A percentile compares a stretch with the other conserved stretches of the same genome.
These are phyloP conservation scores for Hymenoscyphus albidus DNA, from an alignment of 2,329 filamentous ascomycete species.

Conservation along the genomic window DNA sequence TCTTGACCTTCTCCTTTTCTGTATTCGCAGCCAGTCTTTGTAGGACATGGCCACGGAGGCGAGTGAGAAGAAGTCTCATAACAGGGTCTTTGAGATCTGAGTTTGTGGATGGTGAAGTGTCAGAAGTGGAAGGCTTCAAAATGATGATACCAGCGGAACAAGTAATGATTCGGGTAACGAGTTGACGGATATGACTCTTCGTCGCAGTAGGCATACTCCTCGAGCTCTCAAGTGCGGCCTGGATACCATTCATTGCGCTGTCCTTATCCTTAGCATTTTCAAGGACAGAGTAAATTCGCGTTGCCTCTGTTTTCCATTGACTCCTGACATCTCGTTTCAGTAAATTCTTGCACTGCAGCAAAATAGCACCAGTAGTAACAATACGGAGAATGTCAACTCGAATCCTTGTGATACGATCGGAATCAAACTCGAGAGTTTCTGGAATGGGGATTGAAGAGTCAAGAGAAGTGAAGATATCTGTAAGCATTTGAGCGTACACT, in stretches of 20 bases:
- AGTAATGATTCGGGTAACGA: constrained; percentile 52
- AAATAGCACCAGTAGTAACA: constrained; percentile 68
- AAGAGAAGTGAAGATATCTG: constrained; percentile 70
- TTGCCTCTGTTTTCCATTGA: constrained; percentile 72
- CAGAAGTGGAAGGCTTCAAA: constrained; percentile 3
- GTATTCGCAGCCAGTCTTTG: constrained; percentile 61
- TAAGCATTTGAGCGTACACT: constrained; percentile 71
- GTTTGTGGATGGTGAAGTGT: constrained; percentile 28
- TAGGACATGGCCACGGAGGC: constrained; percentile 64
- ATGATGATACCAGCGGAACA: constrained; percentile 22
- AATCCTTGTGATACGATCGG: constrained; percentile 56
- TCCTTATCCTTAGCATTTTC: constrained; percentile 52
- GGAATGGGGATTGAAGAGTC: constrained; percentile 56
- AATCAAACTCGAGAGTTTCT: constrained; percentile 70
- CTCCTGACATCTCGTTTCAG: constrained; percentile 75
- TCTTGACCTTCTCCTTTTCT: constrained; percentile 66
- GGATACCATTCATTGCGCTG: constrained; percentile 52
- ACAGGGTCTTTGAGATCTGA: constrained; percentile 47
- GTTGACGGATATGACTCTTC: constrained; percentile 53
- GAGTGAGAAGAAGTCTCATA: constrained; percentile 63
- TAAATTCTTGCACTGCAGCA: constrained; percentile 78
- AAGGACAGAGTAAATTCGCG: constrained; percentile 66
- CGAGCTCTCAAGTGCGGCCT: constrained; percentile 59
- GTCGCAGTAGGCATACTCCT: constrained; percentile 63
- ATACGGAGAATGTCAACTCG: constrained; percentile 59